phyloP scores from a whole-genome alignment of 2,329 filamentous ascomycete genomes.

The Orbilia javanica region DNA sequence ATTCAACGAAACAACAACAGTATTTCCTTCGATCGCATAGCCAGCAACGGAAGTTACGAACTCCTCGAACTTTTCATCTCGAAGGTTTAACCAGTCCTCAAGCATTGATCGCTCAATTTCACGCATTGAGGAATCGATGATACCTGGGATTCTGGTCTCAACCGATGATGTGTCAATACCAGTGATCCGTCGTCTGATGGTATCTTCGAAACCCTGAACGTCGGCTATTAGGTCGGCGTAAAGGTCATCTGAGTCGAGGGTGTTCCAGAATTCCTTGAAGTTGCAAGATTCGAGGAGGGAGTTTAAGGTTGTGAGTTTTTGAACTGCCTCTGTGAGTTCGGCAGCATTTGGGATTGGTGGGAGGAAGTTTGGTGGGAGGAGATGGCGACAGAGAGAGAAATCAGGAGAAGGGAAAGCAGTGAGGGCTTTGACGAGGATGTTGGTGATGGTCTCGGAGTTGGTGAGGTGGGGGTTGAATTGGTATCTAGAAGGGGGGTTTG shows the following conservation, averaged over 20 bases:
- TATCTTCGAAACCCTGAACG: constrained; percentile 92
- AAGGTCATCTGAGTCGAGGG: constrained; percentile 90
- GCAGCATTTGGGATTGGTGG: constrained; percentile 70
- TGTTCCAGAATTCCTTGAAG: constrained; percentile 93
- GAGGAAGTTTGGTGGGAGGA: constrained; percentile 87
- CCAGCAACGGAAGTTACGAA: constrained; percentile 87
- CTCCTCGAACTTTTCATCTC: constrained; percentile 76
- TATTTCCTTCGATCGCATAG: constrained; percentile 78
- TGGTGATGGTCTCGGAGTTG: constrained; percentile 97
- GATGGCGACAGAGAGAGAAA: constrained; percentile 92
- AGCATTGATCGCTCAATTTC: constrained; percentile 77
- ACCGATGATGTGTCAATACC: not conserved
- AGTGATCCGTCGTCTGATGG: constrained; percentile 90
- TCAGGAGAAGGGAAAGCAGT: constrained; percentile 97
- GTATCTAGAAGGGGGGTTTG: constrained; percentile 78
- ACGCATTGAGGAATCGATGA: constrained; percentile 83
- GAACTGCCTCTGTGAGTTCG: constrained; percentile 88
- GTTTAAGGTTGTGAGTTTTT: constrained; percentile 86
- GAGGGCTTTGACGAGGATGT: constrained; percentile 97
- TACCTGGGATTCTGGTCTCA: constrained; percentile 67
- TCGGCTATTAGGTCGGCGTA: constrained; percentile 97
- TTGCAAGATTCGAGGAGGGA: constrained; percentile 88
- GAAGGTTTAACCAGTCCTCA: constrained; percentile 80
- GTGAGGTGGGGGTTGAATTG: constrained; percentile 99
- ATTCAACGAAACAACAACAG: constrained; percentile 85